A percentile compares a stretch with the other conserved stretches of the same genome.
Evolutionary conservation across 257 asterid species (phyloP).

Genomic region (Eustoma russellianum): DNA sequence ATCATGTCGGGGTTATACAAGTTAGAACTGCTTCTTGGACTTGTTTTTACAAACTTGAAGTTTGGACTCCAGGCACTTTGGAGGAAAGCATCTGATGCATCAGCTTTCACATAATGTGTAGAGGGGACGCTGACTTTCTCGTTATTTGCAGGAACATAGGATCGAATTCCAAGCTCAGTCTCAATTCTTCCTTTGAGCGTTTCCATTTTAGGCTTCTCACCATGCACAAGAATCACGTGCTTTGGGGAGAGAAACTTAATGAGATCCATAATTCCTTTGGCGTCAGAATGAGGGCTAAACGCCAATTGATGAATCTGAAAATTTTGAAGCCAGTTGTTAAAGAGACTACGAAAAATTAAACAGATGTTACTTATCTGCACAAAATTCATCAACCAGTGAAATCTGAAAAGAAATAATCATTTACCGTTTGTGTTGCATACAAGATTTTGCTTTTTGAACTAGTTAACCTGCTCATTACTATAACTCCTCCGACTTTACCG

Average conservation of each 20-base stretch:
- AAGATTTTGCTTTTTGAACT: too few species aligned
- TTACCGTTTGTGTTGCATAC: too few species aligned
- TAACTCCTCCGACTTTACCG: too few species aligned
- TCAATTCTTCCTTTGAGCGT: conserved; percentile 40
- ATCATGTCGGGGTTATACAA: conserved; percentile 2
- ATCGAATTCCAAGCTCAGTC: conserved; percentile 48
- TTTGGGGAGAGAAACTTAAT: conserved; percentile 77
- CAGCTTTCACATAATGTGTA: conserved; percentile 41
- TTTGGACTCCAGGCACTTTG: conserved; percentile 52
- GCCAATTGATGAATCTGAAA: conserved; percentile 38
- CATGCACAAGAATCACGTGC: conserved; percentile 77
- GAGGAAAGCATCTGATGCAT: conserved; percentile 50
- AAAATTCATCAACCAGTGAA: too few species aligned
- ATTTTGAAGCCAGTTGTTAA: not conserved
- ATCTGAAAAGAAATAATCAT: too few species aligned
- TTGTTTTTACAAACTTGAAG: conserved; percentile 43
- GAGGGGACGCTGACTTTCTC: conserved; percentile 51
- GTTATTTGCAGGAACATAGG: conserved; percentile 63
- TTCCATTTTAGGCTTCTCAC: conserved; percentile 79
- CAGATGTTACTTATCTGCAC: too few species aligned
- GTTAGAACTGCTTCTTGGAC: conserved; percentile 13
- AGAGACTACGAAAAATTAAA: too few species aligned
- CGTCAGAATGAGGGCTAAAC: conserved; percentile 91
- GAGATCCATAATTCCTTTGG: conserved; percentile 92
- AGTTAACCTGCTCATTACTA: too few species aligned